A percentile compares a stretch with the other conserved stretches of the same genome.
Conservation (phyloP, 345 rosid genomes). For the Eucalyptus lansdowneana region DNA sequence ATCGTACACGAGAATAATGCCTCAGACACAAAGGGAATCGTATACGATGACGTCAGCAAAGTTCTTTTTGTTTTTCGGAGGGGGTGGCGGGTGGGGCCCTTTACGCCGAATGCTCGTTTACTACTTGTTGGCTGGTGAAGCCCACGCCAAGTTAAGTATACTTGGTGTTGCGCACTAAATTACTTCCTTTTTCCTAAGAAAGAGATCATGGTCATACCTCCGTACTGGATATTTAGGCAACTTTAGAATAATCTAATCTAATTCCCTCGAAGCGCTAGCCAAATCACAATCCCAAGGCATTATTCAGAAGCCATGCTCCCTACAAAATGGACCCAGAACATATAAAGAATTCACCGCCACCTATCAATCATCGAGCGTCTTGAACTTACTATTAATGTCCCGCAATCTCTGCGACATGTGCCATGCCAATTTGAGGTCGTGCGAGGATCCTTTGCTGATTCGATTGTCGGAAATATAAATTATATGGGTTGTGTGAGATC, state of each 20-base stretch:
- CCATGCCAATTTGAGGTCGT: not conserved
- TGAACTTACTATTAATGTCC: not conserved
- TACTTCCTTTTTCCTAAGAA: not conserved
- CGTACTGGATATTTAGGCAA: not conserved
- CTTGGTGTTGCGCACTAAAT: not conserved
- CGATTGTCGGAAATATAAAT: not conserved
- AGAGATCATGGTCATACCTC: not conserved
- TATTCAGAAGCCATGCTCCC: not conserved
- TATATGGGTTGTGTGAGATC: not conserved
- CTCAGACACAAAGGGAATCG: not conserved
- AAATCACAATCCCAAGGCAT: not conserved
- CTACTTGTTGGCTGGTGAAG: not conserved
- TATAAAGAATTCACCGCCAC: not conserved
- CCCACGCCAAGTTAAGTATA: not conserved
- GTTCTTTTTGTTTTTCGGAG: accelerated
- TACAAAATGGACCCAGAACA: not conserved
- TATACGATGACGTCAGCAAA: not conserved
- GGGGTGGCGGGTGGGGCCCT: not conserved
- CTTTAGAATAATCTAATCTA: not conserved
- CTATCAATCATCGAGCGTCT: not conserved
- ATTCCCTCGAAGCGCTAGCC: not conserved
- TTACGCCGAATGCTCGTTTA: not conserved
- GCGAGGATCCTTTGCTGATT: not conserved
- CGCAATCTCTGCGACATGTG: accelerated
- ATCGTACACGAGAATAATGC: not conserved